Evolutionary conservation across 148 eudicot species (phyloP).

Genomic region (Drosera capensis): DNA sequence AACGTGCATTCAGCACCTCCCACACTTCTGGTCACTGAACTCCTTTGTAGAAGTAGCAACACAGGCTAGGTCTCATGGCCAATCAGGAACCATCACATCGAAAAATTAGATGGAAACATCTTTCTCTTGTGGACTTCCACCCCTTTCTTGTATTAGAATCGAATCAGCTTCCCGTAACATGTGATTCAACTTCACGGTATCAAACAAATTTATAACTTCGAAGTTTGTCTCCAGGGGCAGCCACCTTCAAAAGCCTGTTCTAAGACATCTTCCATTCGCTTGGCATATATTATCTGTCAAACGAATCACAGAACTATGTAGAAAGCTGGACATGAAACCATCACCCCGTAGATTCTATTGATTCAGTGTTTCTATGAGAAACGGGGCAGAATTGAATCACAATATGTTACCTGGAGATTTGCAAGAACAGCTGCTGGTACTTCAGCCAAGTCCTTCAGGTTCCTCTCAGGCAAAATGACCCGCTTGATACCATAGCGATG

Average conservation of each 20-base stretch:
- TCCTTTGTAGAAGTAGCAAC: too few relatives aligned
- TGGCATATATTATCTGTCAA: conserved; percentile 71
- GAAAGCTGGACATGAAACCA: not conserved
- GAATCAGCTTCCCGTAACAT: too few relatives aligned
- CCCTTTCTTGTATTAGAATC: too few relatives aligned
- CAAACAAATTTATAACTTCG: conserved; percentile 79
- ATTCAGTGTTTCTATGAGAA: not conserved
- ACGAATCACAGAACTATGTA: not conserved
- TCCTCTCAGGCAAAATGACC: conserved; percentile 87
- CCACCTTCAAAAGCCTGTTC: conserved; percentile 99
- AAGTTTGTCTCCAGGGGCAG: conserved; percentile 74
- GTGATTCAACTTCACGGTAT: too few relatives aligned
- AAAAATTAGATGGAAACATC: too few relatives aligned
- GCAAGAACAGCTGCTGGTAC: conserved; percentile 80
- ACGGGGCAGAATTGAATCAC: not conserved
- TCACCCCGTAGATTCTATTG: too few relatives aligned
- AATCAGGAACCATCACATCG: too few relatives aligned
- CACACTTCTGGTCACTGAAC: too few relatives aligned
- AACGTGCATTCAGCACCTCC: too few relatives aligned
- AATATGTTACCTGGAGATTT: conserved; percentile 43
- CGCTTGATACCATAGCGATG: conserved; percentile 94
- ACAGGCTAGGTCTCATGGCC: too few relatives aligned
- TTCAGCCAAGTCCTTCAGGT: conserved; percentile 82
- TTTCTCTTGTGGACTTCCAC: too few relatives aligned
- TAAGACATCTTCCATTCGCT: conserved; percentile 90